Percentiles rank a stretch among this genome's conserved stretches.
Evolutionary conservation across 2,329 filamentous ascomycete species (phyloP).

Genomic region (Fusarium citri): DNA sequence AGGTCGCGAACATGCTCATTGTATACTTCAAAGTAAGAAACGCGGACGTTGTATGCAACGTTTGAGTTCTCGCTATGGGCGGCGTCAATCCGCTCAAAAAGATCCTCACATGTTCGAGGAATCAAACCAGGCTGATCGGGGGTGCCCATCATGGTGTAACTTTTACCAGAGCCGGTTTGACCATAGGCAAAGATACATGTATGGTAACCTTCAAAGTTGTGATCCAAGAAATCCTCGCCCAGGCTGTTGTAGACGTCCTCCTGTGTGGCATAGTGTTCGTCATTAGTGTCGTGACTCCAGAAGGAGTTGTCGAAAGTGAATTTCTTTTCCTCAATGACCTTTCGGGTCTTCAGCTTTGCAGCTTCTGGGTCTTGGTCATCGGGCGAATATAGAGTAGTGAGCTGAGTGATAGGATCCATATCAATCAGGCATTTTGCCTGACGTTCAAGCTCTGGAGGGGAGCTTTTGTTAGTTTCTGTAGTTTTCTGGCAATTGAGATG

Average conservation of each 20-base stretch:
- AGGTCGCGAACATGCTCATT: constrained; percentile 98
- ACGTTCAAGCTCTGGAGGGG: constrained; percentile 78
- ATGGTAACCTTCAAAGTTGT: constrained; percentile 99
- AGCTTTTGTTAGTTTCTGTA: background rate
- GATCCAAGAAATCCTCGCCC: constrained; percentile 96
- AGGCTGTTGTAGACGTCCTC: constrained; percentile 94
- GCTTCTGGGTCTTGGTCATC: constrained; percentile 65
- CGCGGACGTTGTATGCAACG: constrained; percentile 95
- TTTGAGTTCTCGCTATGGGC: constrained; percentile 83
- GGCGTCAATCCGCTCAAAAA: constrained; percentile 91
- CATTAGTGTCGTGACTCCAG: constrained; percentile 87
- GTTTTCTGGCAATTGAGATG: background rate
- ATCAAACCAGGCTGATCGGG: constrained; percentile 90
- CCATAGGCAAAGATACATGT: constrained; percentile 99
- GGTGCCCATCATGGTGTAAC: constrained; percentile 97
- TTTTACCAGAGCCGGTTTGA: constrained; percentile 97
- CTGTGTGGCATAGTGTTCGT: constrained; percentile 90
- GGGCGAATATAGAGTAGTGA: constrained; percentile 83
- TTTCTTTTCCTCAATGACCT: constrained; percentile 83
- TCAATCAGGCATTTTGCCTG: constrained; percentile 85
- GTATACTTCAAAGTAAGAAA: constrained; percentile 99
- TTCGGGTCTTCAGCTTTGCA: constrained; percentile 73
- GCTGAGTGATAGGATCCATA: constrained; percentile 90
- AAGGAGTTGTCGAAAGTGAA: constrained; percentile 99
- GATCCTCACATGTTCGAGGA: constrained; percentile 92